Evolutionary conservation across 2,329 filamentous ascomycete genomes (phyloP), one percentile per base, ranked within the genome.

Genomic region (Xylaria multiplex): DNA sequence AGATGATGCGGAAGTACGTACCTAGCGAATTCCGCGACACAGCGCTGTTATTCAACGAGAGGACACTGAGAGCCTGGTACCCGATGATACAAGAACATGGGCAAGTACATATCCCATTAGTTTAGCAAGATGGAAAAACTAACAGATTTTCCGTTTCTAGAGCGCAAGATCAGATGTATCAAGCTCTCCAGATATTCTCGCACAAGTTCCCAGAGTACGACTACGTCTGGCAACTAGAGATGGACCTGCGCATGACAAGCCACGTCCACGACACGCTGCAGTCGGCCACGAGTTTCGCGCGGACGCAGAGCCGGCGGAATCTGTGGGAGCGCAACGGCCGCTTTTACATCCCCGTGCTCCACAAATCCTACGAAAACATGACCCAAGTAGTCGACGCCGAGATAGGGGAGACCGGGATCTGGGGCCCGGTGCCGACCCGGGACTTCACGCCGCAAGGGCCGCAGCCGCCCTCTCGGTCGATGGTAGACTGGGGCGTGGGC

Each of bases 241-340:
- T 90, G 83, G 87, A 90, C 71, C 84, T 88, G 76, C 83, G 88
- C 37, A 84, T 85, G 71, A 81, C 87, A 2, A 86, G 88, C 49
- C 86, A 87, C 74, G 86, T 85, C 75, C 88, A 93, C 78, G 89
- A 60, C 58, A 53, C 58, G 9, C 37, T 60, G 6, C 16, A 52
- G 35, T 52, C 58, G 50, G 82, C 91, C 14, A 83, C 83, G 8
- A 78, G 82, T 32, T 93, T 90, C 86, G 86, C 89, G 1, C 84
- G 83, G 63, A 76, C 85, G 42, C 91, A 93, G 75, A 86, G 88
- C 1, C 86, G 90, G 19, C 86, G 87, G 62, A 86, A 87, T 16
- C 81, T 93, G 2, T 93, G 91, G 91, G 91, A 93, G 76, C 86
- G 91, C 58, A 91, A 88, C 60, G 84, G 88, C 6, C 87, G 90